Evolutionary conservation across 2,329 filamentous ascomycete genomes (phyloP).

Genomic region (Cryphonectria parasitica): DNA sequence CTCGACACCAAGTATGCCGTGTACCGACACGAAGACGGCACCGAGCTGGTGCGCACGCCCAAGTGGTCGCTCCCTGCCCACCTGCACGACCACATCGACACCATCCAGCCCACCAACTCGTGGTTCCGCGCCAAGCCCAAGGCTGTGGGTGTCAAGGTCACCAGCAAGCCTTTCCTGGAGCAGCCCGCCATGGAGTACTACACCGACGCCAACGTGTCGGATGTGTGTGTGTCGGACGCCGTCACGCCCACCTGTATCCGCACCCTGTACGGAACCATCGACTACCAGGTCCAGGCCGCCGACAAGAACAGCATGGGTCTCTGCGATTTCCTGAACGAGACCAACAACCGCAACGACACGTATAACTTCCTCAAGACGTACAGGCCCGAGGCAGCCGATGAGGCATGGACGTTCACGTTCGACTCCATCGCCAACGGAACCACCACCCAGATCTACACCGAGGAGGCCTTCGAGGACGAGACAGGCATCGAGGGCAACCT

Average conservation of each 20-base stretch:
- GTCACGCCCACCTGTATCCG: conserved; percentile 51
- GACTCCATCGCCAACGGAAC: conserved; percentile 40
- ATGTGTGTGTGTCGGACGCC: conserved; percentile 52
- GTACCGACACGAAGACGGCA: conserved; percentile 59
- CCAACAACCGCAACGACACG: conserved; percentile 50
- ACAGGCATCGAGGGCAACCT: conserved; percentile 61
- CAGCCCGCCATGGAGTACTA: conserved; percentile 33
- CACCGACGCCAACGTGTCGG: conserved; percentile 41
- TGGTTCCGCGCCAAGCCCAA: conserved; percentile 47
- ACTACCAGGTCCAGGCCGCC: conserved; percentile 50
- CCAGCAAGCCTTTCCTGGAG: conserved; percentile 37
- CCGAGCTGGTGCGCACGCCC: conserved; percentile 53
- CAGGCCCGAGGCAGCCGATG: conserved; percentile 41
- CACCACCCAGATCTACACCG: conserved; percentile 36
- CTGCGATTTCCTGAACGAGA: conserved; percentile 51
- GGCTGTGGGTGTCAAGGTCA: conserved; percentile 37
- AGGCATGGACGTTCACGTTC: conserved; percentile 40
- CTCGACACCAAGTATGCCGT: conserved; percentile 47
- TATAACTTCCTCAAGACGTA: conserved; percentile 42
- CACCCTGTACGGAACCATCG: conserved; percentile 51
- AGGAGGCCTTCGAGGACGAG: conserved; percentile 37
- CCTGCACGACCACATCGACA: conserved; percentile 45
- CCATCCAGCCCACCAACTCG: conserved; percentile 56
- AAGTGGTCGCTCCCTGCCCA: conserved; percentile 57
- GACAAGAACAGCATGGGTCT: conserved; percentile 49